Conservation (phyloP, 2,329 filamentous ascomycete genomes). For the Fusarium nisikadoi region DNA sequence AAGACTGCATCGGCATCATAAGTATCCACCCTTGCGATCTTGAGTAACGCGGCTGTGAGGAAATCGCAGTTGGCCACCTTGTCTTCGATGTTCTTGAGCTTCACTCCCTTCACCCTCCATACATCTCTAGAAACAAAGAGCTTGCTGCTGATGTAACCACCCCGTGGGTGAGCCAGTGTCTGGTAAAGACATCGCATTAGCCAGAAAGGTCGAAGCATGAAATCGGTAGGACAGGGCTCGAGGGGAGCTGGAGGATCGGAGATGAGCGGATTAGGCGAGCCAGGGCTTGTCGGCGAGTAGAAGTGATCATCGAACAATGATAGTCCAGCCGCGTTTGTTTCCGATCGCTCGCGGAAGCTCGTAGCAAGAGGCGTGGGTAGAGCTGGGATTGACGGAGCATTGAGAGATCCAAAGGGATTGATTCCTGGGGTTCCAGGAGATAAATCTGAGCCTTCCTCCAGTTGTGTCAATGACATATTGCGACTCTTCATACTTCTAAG, state of each 20-base stretch:
- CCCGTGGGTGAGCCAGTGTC: conserved; percentile 88
- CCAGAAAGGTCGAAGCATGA: conserved; percentile 95
- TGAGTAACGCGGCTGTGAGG: conserved; percentile 87
- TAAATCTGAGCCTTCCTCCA: conserved; percentile 71
- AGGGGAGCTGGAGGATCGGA: conserved; percentile 78
- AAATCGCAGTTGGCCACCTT: conserved; percentile 93
- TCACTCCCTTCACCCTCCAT: conserved; percentile 94
- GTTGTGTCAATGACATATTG: conserved; percentile 74
- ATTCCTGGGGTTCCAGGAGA: conserved; percentile 81
- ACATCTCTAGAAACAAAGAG: conserved; percentile 93
- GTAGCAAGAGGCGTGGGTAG: conserved; percentile 75
- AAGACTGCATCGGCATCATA: conserved; percentile 91
- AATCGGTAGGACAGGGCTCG: conserved; percentile 91
- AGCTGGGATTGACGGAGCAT: conserved; percentile 63
- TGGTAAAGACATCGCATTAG: conserved; percentile 95
- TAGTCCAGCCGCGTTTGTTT: conserved; percentile 70
- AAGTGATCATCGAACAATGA: conserved; percentile 88
- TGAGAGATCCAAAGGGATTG: conserved; percentile 69
- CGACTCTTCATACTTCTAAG: conserved; percentile 77
- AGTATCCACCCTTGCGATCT: conserved; percentile 85
- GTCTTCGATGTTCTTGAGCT: conserved; percentile 90
- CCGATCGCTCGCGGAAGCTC: conserved; percentile 68
- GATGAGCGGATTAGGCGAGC: conserved; percentile 71
- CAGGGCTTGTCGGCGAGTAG: conserved; percentile 72
- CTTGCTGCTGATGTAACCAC: conserved; percentile 90